A percentile compares a stretch with the other conserved stretches of the same genome.
These are phyloP conservation scores for Aspergillus brasiliensis DNA, from an alignment of 2,329 filamentous ascomycete species.

Conservation along the genomic window DNA sequence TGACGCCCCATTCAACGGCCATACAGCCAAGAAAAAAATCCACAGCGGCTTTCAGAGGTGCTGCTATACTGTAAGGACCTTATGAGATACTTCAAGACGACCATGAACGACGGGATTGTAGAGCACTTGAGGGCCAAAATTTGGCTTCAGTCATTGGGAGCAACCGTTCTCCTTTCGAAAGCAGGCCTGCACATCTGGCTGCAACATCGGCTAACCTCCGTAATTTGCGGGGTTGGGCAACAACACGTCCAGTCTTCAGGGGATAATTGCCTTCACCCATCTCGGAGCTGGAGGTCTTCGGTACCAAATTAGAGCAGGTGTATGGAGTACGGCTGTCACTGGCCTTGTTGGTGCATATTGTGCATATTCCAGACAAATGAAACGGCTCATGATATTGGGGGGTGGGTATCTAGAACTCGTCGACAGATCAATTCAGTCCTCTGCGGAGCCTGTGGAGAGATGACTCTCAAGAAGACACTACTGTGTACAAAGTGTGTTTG, in stretches of 20 bases:
- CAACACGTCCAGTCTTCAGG: conserved; percentile 8
- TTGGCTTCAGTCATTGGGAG: too few species aligned
- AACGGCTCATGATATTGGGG: neutral
- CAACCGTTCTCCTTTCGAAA: neutral
- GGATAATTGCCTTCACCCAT: neutral
- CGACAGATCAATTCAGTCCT: neutral
- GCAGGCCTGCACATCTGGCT: neutral
- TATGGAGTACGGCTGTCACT: conserved; percentile 6
- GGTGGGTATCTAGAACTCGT: neutral
- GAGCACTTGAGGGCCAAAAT: neutral
- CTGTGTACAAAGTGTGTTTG: conserved; percentile 3
- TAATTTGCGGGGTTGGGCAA: conserved; percentile 27
- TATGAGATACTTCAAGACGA: neutral
- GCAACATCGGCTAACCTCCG: conserved; percentile 3
- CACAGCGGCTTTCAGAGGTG: neutral
- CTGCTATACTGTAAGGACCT: neutral
- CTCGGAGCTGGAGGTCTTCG: conserved; percentile 3
- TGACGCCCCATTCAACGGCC: conserved; percentile 1
- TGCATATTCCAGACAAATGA: conserved; percentile 4
- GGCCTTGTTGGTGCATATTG: conserved; percentile 10
- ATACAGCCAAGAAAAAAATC: neutral
- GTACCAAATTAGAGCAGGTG: neutral
- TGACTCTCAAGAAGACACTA: conserved; percentile 1
- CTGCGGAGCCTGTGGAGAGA: conserved; percentile 7
- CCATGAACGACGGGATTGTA: neutral